These are phyloP conservation scores for Hericium erinaceus DNA, from an alignment of 768 basidiomycete species.

Conservation along the genomic window DNA sequence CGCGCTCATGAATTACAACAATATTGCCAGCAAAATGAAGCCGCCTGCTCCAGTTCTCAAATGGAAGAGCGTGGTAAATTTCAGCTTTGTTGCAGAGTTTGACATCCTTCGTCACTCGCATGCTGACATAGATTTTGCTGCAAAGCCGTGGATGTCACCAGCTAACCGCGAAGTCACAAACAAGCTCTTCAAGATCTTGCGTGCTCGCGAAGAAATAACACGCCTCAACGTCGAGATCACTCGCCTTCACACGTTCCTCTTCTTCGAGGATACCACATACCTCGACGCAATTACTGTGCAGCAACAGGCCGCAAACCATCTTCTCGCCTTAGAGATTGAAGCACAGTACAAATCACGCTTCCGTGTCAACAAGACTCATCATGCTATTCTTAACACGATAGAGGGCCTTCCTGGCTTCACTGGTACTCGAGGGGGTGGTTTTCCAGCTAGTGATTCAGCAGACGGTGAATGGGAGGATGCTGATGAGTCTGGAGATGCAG, in stretches of 20 bases:
- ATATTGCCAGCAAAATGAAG: not conserved
- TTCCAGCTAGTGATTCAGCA: too few relatives aligned
- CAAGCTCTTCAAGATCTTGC: constrained; percentile 1
- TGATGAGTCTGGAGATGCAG: too few relatives aligned
- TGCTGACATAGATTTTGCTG: not conserved
- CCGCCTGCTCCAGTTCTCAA: not conserved
- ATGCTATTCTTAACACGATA: too few relatives aligned
- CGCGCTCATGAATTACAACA: not conserved
- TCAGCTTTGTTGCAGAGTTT: not conserved
- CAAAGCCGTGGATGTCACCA: not conserved
- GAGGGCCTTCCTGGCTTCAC: too few relatives aligned
- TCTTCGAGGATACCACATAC: not conserved
- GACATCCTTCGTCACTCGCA: not conserved
- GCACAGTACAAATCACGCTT: too few relatives aligned
- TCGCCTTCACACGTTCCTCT: not conserved
- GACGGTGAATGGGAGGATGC: too few relatives aligned
- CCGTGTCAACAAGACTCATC: too few relatives aligned
- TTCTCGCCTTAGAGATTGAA: too few relatives aligned
- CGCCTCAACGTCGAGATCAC: not conserved
- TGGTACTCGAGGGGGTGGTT: too few relatives aligned
- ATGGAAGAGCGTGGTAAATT: not conserved
- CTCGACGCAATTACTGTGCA: too few relatives aligned
- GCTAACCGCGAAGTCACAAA: not conserved
- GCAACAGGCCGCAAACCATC: too few relatives aligned
- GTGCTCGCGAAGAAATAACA: not conserved